A percentile compares a stretch with the other conserved stretches of the same genome.
Conservation (phyloP, 1,139 yeast species). For the Pichia sp. region DNA sequence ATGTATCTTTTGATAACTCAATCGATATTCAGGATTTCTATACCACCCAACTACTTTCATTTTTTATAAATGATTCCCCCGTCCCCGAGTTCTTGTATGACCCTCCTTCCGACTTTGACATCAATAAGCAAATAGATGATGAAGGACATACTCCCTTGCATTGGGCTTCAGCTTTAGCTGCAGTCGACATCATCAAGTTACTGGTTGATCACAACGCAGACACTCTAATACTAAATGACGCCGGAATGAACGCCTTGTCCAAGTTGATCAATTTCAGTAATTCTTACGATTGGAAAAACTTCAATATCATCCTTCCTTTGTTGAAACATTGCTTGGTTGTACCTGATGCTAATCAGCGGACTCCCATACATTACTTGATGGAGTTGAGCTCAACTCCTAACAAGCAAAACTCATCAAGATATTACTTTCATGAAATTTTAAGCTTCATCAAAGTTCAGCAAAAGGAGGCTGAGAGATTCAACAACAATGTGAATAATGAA, state of each 20-base stretch:
- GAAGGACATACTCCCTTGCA: slow-evolving; percentile 96
- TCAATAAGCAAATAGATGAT: slow-evolving; percentile 84
- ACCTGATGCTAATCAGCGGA: slow-evolving; percentile 67
- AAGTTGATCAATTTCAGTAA: slow-evolving; percentile 83
- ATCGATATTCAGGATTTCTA: slow-evolving; percentile 32
- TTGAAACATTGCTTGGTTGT: slow-evolving; percentile 67
- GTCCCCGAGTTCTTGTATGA: slow-evolving; percentile 68
- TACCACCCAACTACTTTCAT: slow-evolving; percentile 52
- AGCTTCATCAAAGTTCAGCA: slow-evolving; percentile 30
- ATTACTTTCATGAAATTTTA: slow-evolving; percentile 40
- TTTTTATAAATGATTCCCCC: slow-evolving; percentile 70
- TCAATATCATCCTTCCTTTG: slow-evolving; percentile 64
- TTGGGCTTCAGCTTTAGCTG: slow-evolving; percentile 96
- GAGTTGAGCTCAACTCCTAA: slow-evolving; percentile 52
- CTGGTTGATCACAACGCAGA: slow-evolving; percentile 69
- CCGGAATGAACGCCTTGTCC: slow-evolving; percentile 82
- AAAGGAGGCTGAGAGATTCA: slow-evolving; percentile 29
- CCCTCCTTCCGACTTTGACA: slow-evolving; percentile 77
- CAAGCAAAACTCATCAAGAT: slow-evolving; percentile 39
- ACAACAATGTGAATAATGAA: slow-evolving; percentile 21
- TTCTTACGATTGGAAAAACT: slow-evolving; percentile 74
- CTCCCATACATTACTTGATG: slow-evolving; percentile 69
- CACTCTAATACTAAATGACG: slow-evolving; percentile 64
- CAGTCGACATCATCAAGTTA: slow-evolving; percentile 64
- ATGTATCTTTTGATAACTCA: neutral